Percentiles rank a stretch among this genome's conserved stretches.
Evolutionary conservation across 495 filamentous ascomycete genomes (phyloP).

Genomic region (Podospora fimiseda): DNA sequence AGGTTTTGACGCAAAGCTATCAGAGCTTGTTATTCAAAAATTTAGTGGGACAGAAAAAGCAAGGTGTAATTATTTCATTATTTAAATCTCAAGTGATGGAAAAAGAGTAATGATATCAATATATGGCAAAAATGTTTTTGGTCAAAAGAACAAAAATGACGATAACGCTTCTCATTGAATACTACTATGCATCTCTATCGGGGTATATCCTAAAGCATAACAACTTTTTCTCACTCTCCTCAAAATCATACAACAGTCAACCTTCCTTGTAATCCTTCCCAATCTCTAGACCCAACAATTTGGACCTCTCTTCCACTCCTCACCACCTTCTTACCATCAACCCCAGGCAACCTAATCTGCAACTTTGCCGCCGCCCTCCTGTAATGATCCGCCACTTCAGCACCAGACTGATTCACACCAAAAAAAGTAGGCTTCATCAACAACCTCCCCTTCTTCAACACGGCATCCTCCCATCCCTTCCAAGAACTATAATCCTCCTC

Average conservation of each 20-base stretch:
- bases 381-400: conserved; percentile 11
- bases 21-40: too few relatives aligned
- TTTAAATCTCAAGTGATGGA: neutral
- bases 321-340: conserved; percentile 26
- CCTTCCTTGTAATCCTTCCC: conserved; percentile 36
- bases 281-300: conserved; percentile 37
- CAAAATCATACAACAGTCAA: conserved; percentile 6
- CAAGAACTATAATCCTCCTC: conserved; percentile 36
- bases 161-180: neutral
- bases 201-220: conserved; percentile 2
- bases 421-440: conserved; percentile 26
- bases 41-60: neutral
- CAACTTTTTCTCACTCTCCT: neutral
- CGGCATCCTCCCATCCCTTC: conserved; percentile 35
- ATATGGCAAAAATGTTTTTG: too few relatives aligned
- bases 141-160: neutral
- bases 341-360: conserved; percentile 39
- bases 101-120: too few relatives aligned
- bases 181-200: neutral
- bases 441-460: conserved; percentile 33
- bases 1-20: too few relatives aligned
- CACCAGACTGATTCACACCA: conserved; percentile 1
- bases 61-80: neutral
- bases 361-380: conserved; percentile 39
- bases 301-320: conserved; percentile 29